These are phyloP conservation scores for Pichia scutulata DNA, from an alignment of 805 yeast species.

Conservation along the genomic window DNA sequence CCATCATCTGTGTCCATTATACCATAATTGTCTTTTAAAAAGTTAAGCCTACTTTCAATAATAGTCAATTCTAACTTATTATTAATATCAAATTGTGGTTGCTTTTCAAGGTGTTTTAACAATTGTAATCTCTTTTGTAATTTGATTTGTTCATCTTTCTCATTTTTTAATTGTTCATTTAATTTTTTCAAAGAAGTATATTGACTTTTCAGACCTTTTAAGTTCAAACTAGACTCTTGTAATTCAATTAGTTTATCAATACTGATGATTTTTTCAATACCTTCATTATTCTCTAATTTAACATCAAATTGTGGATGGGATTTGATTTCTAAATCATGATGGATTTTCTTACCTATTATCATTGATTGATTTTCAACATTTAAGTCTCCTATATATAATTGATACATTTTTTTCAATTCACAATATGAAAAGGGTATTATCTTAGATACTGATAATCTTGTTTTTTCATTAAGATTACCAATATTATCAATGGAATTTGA, in stretches of 20 bases:
- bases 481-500: neutral
- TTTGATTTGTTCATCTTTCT: neutral
- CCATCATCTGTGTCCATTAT: neutral
- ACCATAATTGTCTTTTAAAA: neutral
- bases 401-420: constrained; percentile 51
- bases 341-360: constrained; percentile 40
- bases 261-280: neutral
- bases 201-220: neutral
- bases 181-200: neutral
- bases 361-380: constrained; percentile 33
- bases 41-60: neutral
- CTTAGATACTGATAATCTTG: constrained; percentile 51
- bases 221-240: neutral
- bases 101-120: neutral
- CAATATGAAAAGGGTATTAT: constrained; percentile 59
- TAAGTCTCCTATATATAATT: constrained; percentile 34
- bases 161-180: neutral
- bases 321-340: constrained; percentile 39
- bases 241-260: neutral
- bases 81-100: neutral
- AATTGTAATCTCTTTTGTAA: neutral
- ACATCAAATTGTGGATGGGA: constrained; percentile 32
- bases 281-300: constrained; percentile 2
- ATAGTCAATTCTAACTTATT: neutral
- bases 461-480: neutral